phyloP scores from a whole-genome alignment of 805 yeast genomes.

The Lachancea cidri region DNA sequence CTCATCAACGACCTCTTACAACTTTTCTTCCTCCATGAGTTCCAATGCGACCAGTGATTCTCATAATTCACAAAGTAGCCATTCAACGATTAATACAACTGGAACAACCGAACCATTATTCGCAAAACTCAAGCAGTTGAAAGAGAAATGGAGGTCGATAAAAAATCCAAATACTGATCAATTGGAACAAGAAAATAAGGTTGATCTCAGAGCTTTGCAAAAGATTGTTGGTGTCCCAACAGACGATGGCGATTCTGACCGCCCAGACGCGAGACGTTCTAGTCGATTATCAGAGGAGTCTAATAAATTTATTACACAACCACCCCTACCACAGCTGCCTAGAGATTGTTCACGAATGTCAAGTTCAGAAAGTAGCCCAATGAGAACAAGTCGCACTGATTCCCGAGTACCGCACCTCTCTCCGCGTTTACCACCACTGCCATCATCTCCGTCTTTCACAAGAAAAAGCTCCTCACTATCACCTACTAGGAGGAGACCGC shows the following conservation, averaged over 20 bases:
- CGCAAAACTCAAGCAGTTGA: slow-evolving; percentile 32
- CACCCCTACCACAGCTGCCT: slow-evolving; percentile 28
- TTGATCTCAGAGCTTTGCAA: slow-evolving; percentile 34
- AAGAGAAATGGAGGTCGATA: slow-evolving; percentile 32
- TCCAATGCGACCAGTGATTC: slow-evolving; percentile 21
- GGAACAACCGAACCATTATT: slow-evolving; percentile 29
- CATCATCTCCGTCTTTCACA: slow-evolving; percentile 12
- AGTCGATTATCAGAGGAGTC: neutral
- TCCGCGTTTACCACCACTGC: slow-evolving; percentile 14
- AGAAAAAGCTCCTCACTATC: slow-evolving; percentile 10
- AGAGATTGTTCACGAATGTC: slow-evolving; percentile 5
- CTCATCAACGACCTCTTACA: slow-evolving; percentile 1
- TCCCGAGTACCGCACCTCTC: neutral
- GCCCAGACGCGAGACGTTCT: neutral
- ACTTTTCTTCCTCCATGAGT: slow-evolving; percentile 22
- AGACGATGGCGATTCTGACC: slow-evolving; percentile 3
- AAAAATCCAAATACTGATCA: slow-evolving; percentile 25
- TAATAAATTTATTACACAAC: slow-evolving; percentile 12
- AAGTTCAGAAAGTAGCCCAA: slow-evolving; percentile 3
- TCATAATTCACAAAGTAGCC: slow-evolving; percentile 9
- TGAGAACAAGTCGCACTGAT: neutral
- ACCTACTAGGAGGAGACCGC: slow-evolving; percentile 22
- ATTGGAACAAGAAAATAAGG: slow-evolving; percentile 13
- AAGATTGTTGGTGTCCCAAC: slow-evolving; percentile 31
- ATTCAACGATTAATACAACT: slow-evolving; percentile 12